Conservation (phyloP, 176 grass and related monocot species). For the Ananas comosus region DNA sequence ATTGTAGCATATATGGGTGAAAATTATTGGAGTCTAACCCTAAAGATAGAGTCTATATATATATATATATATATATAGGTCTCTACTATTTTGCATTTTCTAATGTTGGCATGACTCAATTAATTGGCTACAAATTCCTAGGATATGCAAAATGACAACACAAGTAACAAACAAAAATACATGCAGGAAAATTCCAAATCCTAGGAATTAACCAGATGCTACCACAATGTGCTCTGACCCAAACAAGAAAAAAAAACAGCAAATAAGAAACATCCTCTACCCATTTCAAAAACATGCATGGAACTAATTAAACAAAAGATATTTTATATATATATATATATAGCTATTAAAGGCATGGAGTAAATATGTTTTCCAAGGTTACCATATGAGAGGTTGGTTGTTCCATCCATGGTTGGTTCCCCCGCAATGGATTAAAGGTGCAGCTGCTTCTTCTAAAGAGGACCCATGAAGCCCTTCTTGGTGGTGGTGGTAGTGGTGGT, state of each 20-base stretch:
- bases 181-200: conserved; percentile 83
- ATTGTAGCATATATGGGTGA: no score
- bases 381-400: conserved; percentile 32
- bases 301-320: conserved; percentile 3
- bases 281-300: conserved; percentile 1
- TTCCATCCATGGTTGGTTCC: conserved; percentile 30
- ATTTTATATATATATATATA: background rate
- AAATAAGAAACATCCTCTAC: conserved; percentile 1
- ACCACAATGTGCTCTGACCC: background rate
- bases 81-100: no score
- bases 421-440: background rate
- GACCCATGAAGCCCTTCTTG: conserved; percentile 19
- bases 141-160: conserved; percentile 40
- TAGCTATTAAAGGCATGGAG: background rate
- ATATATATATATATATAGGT: background rate
- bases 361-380: background rate
- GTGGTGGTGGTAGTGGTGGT: conserved; percentile 20
- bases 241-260: background rate
- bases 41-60: background rate
- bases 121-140: conserved; percentile 59
- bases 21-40: no score
- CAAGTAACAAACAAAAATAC: conserved; percentile 44
- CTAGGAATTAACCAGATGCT: conserved; percentile 35
- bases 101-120: background rate
- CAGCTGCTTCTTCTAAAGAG: conserved; percentile 9